Evolutionary conservation across 805 yeast genomes (phyloP).

Genomic region (Ogataea wickerhamii): DNA sequence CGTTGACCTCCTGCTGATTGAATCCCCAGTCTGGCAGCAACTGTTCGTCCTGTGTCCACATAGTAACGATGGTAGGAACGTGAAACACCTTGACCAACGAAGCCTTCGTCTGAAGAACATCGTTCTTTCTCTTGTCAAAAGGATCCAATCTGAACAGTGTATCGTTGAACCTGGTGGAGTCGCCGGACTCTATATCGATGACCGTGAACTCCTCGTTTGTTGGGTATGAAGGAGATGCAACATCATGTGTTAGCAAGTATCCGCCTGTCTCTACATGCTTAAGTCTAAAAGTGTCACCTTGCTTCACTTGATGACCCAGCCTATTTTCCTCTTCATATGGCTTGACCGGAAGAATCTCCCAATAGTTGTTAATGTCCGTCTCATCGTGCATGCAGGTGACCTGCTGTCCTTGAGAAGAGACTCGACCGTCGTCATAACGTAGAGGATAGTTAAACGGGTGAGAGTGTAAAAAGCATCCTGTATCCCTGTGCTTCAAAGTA

Average conservation of each 20-base stretch:
- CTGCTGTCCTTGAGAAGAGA: constrained; percentile 92
- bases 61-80: constrained; percentile 81
- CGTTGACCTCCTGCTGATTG: constrained; percentile 89
- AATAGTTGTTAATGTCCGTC: constrained; percentile 65
- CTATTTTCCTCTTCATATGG: constrained; percentile 40
- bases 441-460: constrained; percentile 74
- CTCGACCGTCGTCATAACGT: constrained; percentile 93
- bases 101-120: constrained; percentile 63
- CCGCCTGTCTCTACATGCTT: constrained; percentile 80
- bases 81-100: constrained; percentile 71
- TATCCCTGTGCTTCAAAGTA: constrained; percentile 76
- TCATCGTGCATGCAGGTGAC: constrained; percentile 66
- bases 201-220: constrained; percentile 94
- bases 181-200: constrained; percentile 56
- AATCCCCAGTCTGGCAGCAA: constrained; percentile 94
- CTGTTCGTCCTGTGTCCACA: constrained; percentile 88
- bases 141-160: constrained; percentile 76
- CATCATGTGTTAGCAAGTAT: constrained; percentile 84
- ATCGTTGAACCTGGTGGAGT: constrained; percentile 55
- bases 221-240: constrained; percentile 88
- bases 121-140: constrained; percentile 47
- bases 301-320: constrained; percentile 48
- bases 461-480: constrained; percentile 79
- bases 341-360: constrained; percentile 75
- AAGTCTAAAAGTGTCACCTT: constrained; percentile 74